phyloP scores from a whole-genome alignment of 192 early-diverging fungal species.

The Endogone sp. region DNA sequence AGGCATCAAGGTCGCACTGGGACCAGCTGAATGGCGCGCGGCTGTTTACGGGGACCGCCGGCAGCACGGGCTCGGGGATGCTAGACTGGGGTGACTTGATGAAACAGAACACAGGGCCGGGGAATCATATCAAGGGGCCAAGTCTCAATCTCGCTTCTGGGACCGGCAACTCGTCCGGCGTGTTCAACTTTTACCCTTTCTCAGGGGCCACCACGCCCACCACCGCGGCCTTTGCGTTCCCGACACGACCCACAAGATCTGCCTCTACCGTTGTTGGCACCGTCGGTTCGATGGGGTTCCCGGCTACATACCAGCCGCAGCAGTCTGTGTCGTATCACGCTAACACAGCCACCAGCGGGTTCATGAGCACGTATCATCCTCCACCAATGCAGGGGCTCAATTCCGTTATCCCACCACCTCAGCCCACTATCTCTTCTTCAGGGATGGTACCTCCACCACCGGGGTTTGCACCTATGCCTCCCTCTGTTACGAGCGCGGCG shows the following conservation, averaged over 20 bases:
- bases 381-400: not conserved
- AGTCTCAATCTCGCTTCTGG: not conserved
- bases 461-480: not conserved
- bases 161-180: not conserved
- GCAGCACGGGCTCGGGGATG: not conserved
- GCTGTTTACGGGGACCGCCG: not conserved
- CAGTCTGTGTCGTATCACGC: not conserved
- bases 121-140: too few relatives aligned
- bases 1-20: not conserved
- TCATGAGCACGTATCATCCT: not conserved
- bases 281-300: not conserved
- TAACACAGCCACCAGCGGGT: not conserved
- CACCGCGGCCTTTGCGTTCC: not conserved
- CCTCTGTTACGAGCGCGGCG: not conserved
- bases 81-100: not conserved
- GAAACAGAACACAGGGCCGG: too few relatives aligned
- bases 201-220: not conserved
- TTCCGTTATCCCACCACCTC: too few relatives aligned
- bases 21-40: not conserved
- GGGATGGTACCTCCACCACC: not conserved
- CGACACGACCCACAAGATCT: not conserved
- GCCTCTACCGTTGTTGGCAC: not conserved
- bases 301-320: not conserved
- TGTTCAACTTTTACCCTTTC: not conserved
- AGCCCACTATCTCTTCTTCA: not conserved